A percentile compares a stretch with the other conserved stretches of the same genome.
Conservation (phyloP, 2,329 filamentous ascomycete species). For the Fusarium pseudonygamai region DNA sequence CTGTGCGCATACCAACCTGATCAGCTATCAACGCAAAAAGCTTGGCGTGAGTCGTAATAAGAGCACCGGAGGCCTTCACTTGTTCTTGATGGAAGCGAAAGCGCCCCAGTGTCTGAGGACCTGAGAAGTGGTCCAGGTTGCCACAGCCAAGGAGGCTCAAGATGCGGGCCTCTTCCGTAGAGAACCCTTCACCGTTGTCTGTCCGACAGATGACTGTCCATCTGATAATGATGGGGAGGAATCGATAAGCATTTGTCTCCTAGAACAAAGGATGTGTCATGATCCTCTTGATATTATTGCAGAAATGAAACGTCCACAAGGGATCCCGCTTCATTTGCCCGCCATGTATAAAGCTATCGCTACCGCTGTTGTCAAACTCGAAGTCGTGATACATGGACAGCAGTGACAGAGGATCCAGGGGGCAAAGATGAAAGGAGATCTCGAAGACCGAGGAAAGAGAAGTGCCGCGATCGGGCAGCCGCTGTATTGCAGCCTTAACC, state of each 20-base stretch:
- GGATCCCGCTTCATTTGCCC: neutral
- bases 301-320: neutral
- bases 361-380: neutral
- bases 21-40: neutral
- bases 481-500: neutral
- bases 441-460: neutral
- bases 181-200: neutral
- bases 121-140: neutral
- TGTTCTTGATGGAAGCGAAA: neutral
- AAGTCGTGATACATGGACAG: neutral
- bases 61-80: too few relatives aligned
- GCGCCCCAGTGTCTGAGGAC: rapidly evolving
- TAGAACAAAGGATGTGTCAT: slow-evolving; percentile 1
- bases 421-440: neutral
- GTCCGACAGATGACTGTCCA: neutral
- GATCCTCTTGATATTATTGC: neutral
- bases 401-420: neutral
- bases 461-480: rapidly evolving
- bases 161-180: neutral
- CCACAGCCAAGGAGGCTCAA: neutral
- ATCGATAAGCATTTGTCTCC: neutral
- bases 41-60: neutral
- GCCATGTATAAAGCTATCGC: neutral
- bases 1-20: rapidly evolving
- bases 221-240: neutral